phyloP scores from a whole-genome alignment of 176 grass and related monocot genomes.

The Bothriochloa decipiens region DNA sequence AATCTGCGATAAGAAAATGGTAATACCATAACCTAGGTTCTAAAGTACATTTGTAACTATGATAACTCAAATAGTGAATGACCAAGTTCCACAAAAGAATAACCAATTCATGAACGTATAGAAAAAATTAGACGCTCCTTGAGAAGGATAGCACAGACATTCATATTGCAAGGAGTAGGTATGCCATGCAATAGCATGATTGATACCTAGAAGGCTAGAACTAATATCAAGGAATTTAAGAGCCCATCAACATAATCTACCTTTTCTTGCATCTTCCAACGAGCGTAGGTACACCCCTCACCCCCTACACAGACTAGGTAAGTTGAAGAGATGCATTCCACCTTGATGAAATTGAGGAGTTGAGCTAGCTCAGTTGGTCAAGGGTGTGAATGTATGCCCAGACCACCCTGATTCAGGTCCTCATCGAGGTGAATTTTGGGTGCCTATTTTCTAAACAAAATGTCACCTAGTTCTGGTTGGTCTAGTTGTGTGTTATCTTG shows the following conservation, averaged over 20 bases:
- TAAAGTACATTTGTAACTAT: neutral
- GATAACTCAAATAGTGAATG: constrained; percentile 21
- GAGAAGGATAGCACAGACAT: constrained; percentile 19
- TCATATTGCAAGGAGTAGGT: neutral
- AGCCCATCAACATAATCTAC: neutral
- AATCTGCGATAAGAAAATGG: neutral
- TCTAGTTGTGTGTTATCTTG: neutral
- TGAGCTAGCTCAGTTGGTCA: too few species aligned
- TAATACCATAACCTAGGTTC: neutral
- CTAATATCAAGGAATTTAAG: constrained; percentile 11
- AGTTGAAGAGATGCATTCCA: neutral
- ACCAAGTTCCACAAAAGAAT: constrained; percentile 12
- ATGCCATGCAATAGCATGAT: neutral
- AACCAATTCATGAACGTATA: neutral
- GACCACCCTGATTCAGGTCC: neutral
- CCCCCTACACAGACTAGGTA: too few species aligned
- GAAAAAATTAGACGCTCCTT: neutral
- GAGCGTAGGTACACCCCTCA: neutral
- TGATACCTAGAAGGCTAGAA: neutral
- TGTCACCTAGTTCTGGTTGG: neutral
- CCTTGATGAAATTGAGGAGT: neutral
- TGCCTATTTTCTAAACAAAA: neutral
- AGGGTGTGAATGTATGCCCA: neutral
- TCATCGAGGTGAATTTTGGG: neutral
- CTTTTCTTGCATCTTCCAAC: neutral